phyloP scores from a whole-genome alignment of 768 basidiomycete species.

The Termitomyces eurrhizus region DNA sequence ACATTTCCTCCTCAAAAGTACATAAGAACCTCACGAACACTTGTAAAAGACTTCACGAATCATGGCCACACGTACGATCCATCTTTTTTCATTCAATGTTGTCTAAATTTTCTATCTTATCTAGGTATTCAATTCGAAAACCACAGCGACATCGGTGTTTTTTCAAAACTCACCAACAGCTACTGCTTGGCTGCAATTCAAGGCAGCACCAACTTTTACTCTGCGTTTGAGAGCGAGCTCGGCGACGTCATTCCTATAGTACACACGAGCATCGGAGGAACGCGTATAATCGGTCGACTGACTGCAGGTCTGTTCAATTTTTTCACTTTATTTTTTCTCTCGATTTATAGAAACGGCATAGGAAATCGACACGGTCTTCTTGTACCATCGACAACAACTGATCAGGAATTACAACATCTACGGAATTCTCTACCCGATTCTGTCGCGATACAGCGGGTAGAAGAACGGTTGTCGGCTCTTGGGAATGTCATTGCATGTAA shows the following conservation, averaged over 20 bases:
- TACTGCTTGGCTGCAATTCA: conserved; percentile 95
- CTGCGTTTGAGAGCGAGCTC: conserved; percentile 93
- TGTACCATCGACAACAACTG: conserved; percentile 92
- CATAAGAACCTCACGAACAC: background rate
- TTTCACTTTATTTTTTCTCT: background rate
- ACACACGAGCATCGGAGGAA: conserved; percentile 93
- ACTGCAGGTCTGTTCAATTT: conserved; percentile 65
- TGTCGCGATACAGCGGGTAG: conserved; percentile 94
- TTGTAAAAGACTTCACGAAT: conserved; percentile 12
- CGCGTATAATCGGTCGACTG: conserved; percentile 88
- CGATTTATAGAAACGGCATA: conserved; percentile 21
- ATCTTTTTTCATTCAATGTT: conserved; percentile 6
- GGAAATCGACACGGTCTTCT: conserved; percentile 97
- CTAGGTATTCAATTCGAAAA: conserved; percentile 94
- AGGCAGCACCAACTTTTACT: conserved; percentile 97
- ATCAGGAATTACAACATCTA: conserved; percentile 97
- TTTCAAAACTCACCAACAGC: conserved; percentile 95
- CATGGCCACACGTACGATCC: conserved; percentile 48
- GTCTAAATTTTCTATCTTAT: conserved; percentile 14
- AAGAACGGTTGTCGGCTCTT: conserved; percentile 94
- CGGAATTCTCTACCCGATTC: conserved; percentile 91
- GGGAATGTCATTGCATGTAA: conserved; percentile 99
- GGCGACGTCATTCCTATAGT: conserved; percentile 93
- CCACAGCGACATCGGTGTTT: conserved; percentile 93
- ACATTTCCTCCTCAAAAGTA: conserved; percentile 2